phyloP scores from a whole-genome alignment of 768 basidiomycete genomes.

The Kwoniella dejecticola region DNA sequence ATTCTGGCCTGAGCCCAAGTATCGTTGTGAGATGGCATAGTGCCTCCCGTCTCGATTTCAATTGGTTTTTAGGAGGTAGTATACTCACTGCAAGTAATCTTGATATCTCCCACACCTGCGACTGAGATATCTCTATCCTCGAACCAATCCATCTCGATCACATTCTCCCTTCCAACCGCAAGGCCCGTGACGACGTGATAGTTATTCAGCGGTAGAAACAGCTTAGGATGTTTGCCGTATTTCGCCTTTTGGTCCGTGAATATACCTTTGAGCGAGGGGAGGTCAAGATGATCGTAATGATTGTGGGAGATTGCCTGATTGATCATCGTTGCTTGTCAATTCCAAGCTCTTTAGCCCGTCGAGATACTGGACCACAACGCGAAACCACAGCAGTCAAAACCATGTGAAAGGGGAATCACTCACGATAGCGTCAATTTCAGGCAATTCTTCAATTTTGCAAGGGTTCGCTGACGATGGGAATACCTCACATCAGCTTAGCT shows the following conservation, averaged over 20 bases:
- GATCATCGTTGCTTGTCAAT: neutral
- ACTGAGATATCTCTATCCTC: slow-evolving; percentile 56
- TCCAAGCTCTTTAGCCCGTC: neutral
- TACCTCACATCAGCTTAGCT: neutral
- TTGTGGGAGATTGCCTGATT: slow-evolving; percentile 61
- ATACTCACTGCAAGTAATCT: slow-evolving; percentile 46
- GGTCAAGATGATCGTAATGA: slow-evolving; percentile 55
- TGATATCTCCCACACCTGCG: slow-evolving; percentile 38
- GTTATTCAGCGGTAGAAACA: slow-evolving; percentile 67
- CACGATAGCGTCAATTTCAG: slow-evolving; percentile 65
- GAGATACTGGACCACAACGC: too few relatives aligned
- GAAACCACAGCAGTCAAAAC: too few relatives aligned
- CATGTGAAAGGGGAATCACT: too few relatives aligned
- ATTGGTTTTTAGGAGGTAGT: too few relatives aligned
- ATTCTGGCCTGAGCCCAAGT: too few relatives aligned
- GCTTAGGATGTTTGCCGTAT: slow-evolving; percentile 62
- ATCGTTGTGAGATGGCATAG: too few relatives aligned
- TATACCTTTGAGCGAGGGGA: slow-evolving; percentile 32
- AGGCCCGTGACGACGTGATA: slow-evolving; percentile 41
- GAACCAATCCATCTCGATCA: slow-evolving; percentile 70
- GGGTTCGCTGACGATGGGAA: slow-evolving; percentile 54
- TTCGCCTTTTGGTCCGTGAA: slow-evolving; percentile 45
- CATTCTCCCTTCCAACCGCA: slow-evolving; percentile 57
- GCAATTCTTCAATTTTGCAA: slow-evolving; percentile 63
- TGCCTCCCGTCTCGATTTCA: too few relatives aligned